Evolutionary conservation across 148 eudicot species (phyloP), one percentile per base, ranked within the genome.

Genomic region (Rhododendron simsii): DNA sequence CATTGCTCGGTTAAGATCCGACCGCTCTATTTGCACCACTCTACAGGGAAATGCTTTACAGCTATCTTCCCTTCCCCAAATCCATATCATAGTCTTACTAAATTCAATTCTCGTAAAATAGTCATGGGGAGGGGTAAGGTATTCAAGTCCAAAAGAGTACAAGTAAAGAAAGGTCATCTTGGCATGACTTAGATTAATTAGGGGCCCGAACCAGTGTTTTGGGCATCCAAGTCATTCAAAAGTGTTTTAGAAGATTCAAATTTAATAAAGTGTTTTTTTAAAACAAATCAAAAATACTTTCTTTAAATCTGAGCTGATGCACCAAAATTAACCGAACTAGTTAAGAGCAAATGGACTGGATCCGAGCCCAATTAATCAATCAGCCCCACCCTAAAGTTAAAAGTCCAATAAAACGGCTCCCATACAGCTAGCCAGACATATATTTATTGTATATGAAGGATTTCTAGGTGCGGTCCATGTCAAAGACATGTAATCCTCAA

Each of bases 351-450:
- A 39, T 39, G 41, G 41, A 39, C 41, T 39, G 5, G 41, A 39
- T 39, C 41, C 41, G 41, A 39, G 41, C 6, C 41, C 41, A 5
- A 39, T 39, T 39, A 39, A 41, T 41, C 5, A 41, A 41, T 81
- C 30, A 81, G 26, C 50, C 84, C 84, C 84, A 81, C 84, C 71
- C 14, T 21, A 55, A 57, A 20, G 35, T 35, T 53, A 20, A 80
- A 78, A 80, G 87, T 85, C 87, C 41, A 80, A 85, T 6, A 85
- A 48, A 80, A 48, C 87, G 79, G 84, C 87, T 78, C 45, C 39
- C 10, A 75, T 57, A 81, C 44, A 26, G 44, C 45, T 82, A 13
- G 65, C 13, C 18, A 41, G 45, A 41, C 45, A 6, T 5, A 41
- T 4, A 33, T 33, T 33, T 33, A 33, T 33, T 33, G 1, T 48